Conservation (phyloP, 2,329 filamentous ascomycete genomes). For the Fusarium sp. region DNA sequence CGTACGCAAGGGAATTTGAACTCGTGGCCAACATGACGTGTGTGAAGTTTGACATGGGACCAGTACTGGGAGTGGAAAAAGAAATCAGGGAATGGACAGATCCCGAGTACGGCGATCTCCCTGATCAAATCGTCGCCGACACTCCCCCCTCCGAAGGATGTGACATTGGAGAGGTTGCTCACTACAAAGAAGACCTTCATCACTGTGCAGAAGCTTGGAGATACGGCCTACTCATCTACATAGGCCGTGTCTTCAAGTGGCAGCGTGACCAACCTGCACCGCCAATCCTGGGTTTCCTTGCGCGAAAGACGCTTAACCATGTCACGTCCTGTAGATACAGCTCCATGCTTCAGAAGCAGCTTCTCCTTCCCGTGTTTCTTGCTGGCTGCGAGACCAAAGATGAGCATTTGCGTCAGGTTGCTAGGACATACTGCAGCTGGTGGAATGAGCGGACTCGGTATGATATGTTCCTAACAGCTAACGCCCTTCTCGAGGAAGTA, state of each 20-base stretch:
- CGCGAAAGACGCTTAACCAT: slow-evolving; percentile 41
- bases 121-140: background rate
- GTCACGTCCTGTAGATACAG: slow-evolving; percentile 37
- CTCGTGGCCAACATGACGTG: slow-evolving; percentile 45
- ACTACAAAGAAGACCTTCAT: slow-evolving; percentile 41
- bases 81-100: slow-evolving; percentile 32
- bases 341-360: slow-evolving; percentile 48
- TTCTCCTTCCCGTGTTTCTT: slow-evolving; percentile 50
- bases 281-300: slow-evolving; percentile 30
- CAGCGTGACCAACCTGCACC: slow-evolving; percentile 14
- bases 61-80: slow-evolving; percentile 27
- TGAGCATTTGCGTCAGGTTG: slow-evolving; percentile 35
- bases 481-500: slow-evolving; percentile 31
- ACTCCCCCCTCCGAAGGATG: background rate
- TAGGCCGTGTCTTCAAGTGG: slow-evolving; percentile 44
- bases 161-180: slow-evolving; percentile 4
- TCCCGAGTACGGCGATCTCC: slow-evolving; percentile 12
- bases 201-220: slow-evolving; percentile 51
- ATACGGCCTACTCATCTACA: slow-evolving; percentile 47
- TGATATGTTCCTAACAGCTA: slow-evolving; percentile 43
- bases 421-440: slow-evolving; percentile 44
- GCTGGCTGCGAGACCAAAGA: slow-evolving; percentile 45
- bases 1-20: slow-evolving; percentile 44
- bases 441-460: slow-evolving; percentile 47
- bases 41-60: slow-evolving; percentile 41